phyloP scores from a whole-genome alignment of 2,329 filamentous ascomycete species.

The Fusarium sp. region DNA sequence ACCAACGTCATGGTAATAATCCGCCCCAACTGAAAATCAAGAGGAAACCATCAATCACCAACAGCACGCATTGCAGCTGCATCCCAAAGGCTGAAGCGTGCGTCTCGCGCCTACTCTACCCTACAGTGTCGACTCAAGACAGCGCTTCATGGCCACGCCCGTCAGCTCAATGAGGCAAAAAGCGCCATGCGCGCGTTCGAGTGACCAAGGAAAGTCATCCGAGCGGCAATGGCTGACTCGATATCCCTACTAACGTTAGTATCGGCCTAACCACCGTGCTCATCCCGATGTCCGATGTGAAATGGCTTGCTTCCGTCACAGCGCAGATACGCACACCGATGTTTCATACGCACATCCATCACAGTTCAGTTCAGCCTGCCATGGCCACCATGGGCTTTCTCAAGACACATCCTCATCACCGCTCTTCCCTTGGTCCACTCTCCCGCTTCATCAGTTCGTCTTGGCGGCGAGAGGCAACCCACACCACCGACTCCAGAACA shows the following conservation, averaged over 20 bases:
- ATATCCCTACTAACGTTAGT: not conserved
- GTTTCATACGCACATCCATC: conserved; percentile 25
- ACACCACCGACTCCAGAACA: conserved; percentile 8
- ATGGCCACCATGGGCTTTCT: conserved; percentile 9
- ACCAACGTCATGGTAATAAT: not conserved
- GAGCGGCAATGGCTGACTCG: conserved; percentile 1
- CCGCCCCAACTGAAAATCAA: not conserved
- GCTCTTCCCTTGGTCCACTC: conserved; percentile 14
- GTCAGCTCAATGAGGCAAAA: conserved; percentile 4
- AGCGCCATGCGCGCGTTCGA: conserved; percentile 10
- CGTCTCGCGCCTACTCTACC: conserved; percentile 16
- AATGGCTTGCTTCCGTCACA: not conserved
- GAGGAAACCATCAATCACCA: not conserved
- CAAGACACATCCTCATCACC: conserved; percentile 23
- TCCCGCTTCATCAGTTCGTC: conserved; percentile 17
- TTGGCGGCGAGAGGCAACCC: conserved; percentile 14
- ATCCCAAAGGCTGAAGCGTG: not conserved
- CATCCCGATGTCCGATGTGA: conserved; percentile 10
- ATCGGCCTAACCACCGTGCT: conserved; percentile 12
- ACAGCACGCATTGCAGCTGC: not conserved
- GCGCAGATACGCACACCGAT: conserved; percentile 36
- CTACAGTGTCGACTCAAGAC: conserved; percentile 9
- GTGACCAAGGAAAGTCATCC: conserved; percentile 5
- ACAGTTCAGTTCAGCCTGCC: conserved; percentile 10
- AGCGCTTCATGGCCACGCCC: conserved; percentile 3